Evolutionary conservation across 2,329 filamentous ascomycete genomes (phyloP).

Genomic region (Cladosporium sp.): DNA sequence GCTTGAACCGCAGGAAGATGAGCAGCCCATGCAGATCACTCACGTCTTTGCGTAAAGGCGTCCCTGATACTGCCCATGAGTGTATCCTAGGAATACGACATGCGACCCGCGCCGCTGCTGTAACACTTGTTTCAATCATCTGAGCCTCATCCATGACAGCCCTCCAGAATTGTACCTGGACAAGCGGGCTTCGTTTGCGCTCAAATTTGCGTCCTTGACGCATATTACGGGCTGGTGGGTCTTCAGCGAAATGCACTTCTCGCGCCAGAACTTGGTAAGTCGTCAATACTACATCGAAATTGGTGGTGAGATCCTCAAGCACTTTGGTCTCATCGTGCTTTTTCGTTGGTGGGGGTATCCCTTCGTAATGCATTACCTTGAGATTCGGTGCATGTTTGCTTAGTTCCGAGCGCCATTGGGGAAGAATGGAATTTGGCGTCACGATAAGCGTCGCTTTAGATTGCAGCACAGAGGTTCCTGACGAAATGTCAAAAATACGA

Average conservation of each 20-base stretch:
- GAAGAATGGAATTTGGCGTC: constrained; percentile 56
- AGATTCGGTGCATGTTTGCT: constrained; percentile 53
- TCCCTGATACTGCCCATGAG: constrained; percentile 89
- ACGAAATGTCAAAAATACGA: constrained; percentile 34
- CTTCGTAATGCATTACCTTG: constrained; percentile 54
- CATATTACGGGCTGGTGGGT: constrained; percentile 67
- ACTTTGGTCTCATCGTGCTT: constrained; percentile 35
- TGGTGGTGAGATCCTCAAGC: constrained; percentile 43
- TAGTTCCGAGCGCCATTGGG: constrained; percentile 62
- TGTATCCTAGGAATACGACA: constrained; percentile 76
- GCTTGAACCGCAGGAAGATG: constrained; percentile 73
- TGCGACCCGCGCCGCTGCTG: constrained; percentile 75
- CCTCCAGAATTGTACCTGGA: constrained; percentile 83
- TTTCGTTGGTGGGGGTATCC: constrained; percentile 38
- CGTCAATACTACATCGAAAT: constrained; percentile 56
- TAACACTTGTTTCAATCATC: constrained; percentile 88
- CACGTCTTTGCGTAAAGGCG: constrained; percentile 76
- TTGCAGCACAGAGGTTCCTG: constrained; percentile 42
- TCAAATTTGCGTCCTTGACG: constrained; percentile 44
- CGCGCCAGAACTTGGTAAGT: constrained; percentile 67
- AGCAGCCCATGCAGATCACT: constrained; percentile 76
- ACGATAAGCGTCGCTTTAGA: constrained; percentile 60
- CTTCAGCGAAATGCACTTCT: constrained; percentile 73
- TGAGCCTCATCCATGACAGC: constrained; percentile 74
- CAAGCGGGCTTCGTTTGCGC: constrained; percentile 71